phyloP scores from a whole-genome alignment of 208 protist species.

The Acanthamoeba lugdunensis region DNA sequence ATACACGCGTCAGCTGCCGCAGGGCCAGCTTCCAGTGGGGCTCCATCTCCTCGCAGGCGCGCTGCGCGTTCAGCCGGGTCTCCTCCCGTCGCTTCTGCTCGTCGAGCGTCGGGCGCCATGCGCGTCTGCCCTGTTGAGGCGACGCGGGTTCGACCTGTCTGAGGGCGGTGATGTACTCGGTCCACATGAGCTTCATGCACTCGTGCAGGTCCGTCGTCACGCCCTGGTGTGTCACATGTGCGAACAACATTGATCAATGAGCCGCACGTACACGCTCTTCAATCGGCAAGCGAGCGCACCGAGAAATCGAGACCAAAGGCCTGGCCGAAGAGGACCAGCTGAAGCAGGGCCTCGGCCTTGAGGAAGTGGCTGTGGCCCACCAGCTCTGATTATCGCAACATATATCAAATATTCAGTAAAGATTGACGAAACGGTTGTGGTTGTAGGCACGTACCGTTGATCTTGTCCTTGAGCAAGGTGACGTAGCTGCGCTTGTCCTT shows the following conservation, averaged over 20 bases:
- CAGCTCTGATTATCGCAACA: neutral
- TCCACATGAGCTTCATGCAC: neutral
- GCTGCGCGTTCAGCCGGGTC: neutral
- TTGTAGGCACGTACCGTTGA: neutral
- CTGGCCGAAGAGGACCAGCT: neutral
- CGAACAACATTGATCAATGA: too few species aligned
- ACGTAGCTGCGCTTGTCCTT: neutral
- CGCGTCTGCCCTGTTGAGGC: too few species aligned
- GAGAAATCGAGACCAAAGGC: conserved; percentile 1
- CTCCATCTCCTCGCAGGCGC: neutral
- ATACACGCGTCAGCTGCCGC: neutral
- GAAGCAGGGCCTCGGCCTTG: neutral
- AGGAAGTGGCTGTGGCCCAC: neutral
- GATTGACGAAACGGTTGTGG: neutral
- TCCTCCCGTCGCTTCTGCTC: neutral
- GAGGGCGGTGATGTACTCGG: neutral
- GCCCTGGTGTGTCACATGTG: neutral
- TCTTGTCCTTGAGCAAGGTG: neutral
- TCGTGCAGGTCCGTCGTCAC: neutral
- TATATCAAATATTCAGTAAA: neutral
- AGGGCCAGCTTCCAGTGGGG: neutral
- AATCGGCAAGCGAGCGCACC: neutral
- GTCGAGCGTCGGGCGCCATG: neutral
- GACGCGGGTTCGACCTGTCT: neutral
- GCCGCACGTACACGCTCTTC: too few species aligned